Conservation (phyloP, 208 protist genomes). For the Spongospora subterranea region DNA sequence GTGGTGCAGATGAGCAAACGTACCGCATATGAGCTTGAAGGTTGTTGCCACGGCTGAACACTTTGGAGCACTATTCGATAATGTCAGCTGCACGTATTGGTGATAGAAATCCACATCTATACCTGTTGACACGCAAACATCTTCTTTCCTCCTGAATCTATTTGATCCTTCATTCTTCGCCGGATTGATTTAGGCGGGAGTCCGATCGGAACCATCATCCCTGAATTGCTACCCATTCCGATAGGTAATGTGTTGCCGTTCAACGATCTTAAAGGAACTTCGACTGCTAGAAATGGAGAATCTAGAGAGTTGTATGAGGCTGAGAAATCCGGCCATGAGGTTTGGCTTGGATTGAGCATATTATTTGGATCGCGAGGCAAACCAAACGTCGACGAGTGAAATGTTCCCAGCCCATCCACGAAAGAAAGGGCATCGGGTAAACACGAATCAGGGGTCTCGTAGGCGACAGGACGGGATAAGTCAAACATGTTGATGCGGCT, state of each 20-base stretch:
- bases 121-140: neutral
- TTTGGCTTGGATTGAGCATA: neutral
- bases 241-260: constrained; percentile 3
- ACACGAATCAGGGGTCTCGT: neutral
- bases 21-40: neutral
- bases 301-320: neutral
- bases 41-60: constrained; percentile 18
- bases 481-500: neutral
- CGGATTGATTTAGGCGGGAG: neutral
- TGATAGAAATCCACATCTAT: neutral
- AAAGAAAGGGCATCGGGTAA: neutral
- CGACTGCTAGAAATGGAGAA: neutral
- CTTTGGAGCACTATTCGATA: constrained; percentile 4
- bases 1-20: no score
- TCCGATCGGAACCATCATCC: neutral
- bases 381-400: neutral
- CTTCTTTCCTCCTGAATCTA: constrained; percentile 7
- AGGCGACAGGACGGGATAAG: neutral
- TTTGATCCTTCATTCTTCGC: neutral
- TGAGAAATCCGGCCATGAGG: neutral
- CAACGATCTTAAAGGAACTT: neutral
- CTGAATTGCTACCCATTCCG: neutral
- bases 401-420: neutral
- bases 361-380: neutral
- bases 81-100: neutral